phyloP scores from a whole-genome alignment of 345 rosid species.

The Arabidopsis thaliana region TAIR10.1 NC_003071.7:16367501-16368000 shows the following conservation, averaged over 20 bases:
- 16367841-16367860: conserved; percentile 61
- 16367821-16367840: conserved; percentile 61
- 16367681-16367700: conserved; percentile 50
- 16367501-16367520: conserved; percentile 51
- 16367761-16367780: conserved; percentile 59
- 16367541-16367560: conserved; percentile 19
- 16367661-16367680: conserved; percentile 45
- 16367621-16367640: conserved; percentile 4
- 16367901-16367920: conserved; percentile 52
- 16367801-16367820: conserved; percentile 61
- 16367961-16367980: conserved; percentile 56
- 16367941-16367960: conserved; percentile 59
- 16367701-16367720: conserved; percentile 57
- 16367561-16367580: background rate
- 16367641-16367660: background rate
- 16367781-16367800: conserved; percentile 64
- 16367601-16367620: conserved; percentile 24
- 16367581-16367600: conserved; percentile 12
- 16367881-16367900: conserved; percentile 55
- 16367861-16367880: conserved; percentile 61
- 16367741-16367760: conserved; percentile 64
- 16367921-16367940: conserved; percentile 59
- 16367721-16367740: conserved; percentile 58
- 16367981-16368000: conserved; percentile 55
- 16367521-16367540: conserved; percentile 56